Evolutionary conservation across 2,329 filamentous ascomycete genomes (phyloP), one percentile per base, ranked within the genome.

Genomic region (Penicillium vulpinum): DNA sequence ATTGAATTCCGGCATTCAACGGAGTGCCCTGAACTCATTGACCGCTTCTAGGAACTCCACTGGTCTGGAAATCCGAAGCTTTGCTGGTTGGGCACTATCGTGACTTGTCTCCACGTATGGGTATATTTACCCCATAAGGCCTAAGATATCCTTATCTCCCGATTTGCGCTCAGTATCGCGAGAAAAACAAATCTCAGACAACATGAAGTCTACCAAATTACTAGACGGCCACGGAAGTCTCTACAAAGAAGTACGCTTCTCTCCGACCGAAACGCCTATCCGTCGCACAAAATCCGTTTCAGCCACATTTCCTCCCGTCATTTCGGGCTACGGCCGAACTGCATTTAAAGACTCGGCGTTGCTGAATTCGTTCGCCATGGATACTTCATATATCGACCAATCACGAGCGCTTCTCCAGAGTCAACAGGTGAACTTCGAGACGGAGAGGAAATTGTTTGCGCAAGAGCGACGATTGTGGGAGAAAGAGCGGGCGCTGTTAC

Each of bases 391-490:
- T 59, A 68, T 78, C 43, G 75, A 78, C 33, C 73, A 79, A 56
- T 75, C 74, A 31, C 71, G 70, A 49, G 67, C 70, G 15, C 64
- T 78, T 16, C 66, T 78, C 10, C 69, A 77, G 51, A 73, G 64
- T 21, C 75, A 77, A 52, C 69, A 73, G 26, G 57, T 60, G 15
- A 69, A 66, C 44, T 77, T 78, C 38, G 75, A 78, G 55, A 67
- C 65, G 10, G 74, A 79, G 51, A 69, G 77, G 57, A 62, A 66
- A 29, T 63, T 76, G 6, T 79, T 80, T 56, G 70, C 72, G 3
- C 70, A 77, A 39, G 78, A 80, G 58, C 68, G 78, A 48, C 73
- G 64, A 54, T 58, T 79, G 31, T 80, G 78, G 78, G 72, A 75
- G 22, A 74, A 73, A 45, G 78, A 80, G 63, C 67, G 77, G 36